phyloP scores from a whole-genome alignment of 78 protist genomes.

The Creolimax fragrantissima region DNA sequence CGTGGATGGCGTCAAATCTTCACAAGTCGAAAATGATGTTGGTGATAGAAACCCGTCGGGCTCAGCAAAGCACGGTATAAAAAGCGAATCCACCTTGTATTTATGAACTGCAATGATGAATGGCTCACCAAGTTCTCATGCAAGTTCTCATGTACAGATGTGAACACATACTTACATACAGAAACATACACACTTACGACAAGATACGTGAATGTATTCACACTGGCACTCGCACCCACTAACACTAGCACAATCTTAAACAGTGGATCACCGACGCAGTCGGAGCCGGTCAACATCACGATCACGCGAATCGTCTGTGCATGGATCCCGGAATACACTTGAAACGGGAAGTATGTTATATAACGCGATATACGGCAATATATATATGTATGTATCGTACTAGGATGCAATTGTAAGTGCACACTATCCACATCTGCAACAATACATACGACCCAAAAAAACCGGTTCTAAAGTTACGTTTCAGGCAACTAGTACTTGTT shows the following conservation, averaged over 20 bases:
- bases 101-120: neutral
- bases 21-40: neutral
- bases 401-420: too few relatives aligned
- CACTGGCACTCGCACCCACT: neutral
- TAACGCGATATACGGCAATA: neutral
- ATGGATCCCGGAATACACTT: neutral
- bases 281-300: neutral
- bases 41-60: neutral
- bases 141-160: neutral
- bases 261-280: neutral
- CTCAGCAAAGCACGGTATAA: too few relatives aligned
- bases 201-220: neutral
- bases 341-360: neutral
- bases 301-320: neutral
- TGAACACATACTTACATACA: neutral
- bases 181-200: neutral
- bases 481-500: too few relatives aligned
- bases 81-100: neutral
- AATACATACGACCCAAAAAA: too few relatives aligned
- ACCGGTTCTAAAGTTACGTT: too few relatives aligned
- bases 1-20: neutral
- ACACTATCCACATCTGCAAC: too few relatives aligned
- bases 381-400: too few relatives aligned
- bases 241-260: neutral
- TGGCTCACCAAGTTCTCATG: neutral